Conservation (phyloP, 2,329 filamentous ascomycete genomes). For the Verticillium alfalfae region DNA sequence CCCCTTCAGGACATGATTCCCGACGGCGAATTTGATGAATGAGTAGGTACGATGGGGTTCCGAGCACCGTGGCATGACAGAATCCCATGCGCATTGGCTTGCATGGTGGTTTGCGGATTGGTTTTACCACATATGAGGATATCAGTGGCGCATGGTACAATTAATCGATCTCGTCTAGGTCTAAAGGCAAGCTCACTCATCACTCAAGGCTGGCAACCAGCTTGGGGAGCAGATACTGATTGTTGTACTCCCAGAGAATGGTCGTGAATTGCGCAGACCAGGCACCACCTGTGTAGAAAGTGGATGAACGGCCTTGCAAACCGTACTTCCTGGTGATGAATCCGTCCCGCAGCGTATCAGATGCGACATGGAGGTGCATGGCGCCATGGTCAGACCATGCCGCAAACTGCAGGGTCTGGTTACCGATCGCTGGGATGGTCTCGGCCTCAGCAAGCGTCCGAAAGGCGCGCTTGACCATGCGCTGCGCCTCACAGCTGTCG, state of each 20-base stretch:
- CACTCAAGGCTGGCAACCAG: slow-evolving; percentile 11
- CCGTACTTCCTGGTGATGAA: slow-evolving; percentile 27
- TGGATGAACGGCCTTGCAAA: slow-evolving; percentile 30
- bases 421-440: slow-evolving; percentile 8
- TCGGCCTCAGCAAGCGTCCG: slow-evolving; percentile 14
- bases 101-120: background rate
- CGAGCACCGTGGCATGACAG: background rate
- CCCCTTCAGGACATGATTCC: background rate
- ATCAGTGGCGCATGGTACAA: background rate
- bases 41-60: background rate
- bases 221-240: slow-evolving; percentile 18
- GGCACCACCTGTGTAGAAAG: slow-evolving; percentile 31
- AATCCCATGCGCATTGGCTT: background rate
- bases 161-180: background rate
- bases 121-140: background rate
- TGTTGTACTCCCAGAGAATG: slow-evolving; percentile 25
- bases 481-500: slow-evolving; percentile 15
- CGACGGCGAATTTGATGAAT: background rate
- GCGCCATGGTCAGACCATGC: slow-evolving; percentile 22
- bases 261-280: slow-evolving; percentile 24
- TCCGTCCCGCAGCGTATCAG: slow-evolving; percentile 21
- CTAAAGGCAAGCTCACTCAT: background rate
- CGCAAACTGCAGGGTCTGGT: slow-evolving; percentile 9
- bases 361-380: slow-evolving; percentile 22
- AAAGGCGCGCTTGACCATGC: slow-evolving; percentile 15